Conservation (phyloP, 257 asterid species). For the Solanum virginianum region DNA sequence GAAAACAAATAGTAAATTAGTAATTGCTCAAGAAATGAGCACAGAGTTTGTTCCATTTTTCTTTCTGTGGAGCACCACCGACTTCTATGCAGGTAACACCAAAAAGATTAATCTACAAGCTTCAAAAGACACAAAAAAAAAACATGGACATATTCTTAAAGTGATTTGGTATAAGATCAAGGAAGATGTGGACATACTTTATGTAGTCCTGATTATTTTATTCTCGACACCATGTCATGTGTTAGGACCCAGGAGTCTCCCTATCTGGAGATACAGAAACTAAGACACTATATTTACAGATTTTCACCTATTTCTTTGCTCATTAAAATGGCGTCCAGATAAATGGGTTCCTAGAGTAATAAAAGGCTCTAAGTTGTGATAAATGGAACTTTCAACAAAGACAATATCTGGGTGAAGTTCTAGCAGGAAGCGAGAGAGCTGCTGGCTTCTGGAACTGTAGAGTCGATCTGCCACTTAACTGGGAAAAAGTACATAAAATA, state of each 20-base stretch:
- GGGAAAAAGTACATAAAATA: background rate
- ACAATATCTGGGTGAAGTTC: background rate
- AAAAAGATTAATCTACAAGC: background rate
- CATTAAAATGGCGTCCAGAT: background rate
- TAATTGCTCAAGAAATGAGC: background rate
- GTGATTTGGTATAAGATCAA: background rate
- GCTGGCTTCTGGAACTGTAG: background rate
- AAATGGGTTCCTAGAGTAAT: background rate
- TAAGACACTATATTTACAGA: background rate
- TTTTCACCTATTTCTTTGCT: background rate
- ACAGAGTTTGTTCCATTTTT: background rate
- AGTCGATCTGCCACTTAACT: background rate
- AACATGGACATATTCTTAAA: background rate
- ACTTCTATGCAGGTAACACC: background rate
- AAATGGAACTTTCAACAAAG: background rate
- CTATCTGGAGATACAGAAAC: background rate
- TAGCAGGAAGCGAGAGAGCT: background rate
- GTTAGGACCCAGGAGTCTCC: background rate
- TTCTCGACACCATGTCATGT: background rate
- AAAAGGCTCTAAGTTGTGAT: background rate
- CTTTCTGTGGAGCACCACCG: background rate
- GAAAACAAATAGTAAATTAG: background rate
- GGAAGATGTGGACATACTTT: background rate
- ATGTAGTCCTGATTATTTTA: background rate
- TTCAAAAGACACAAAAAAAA: background rate